Conservation (phyloP, 2,329 filamentous ascomycete genomes). For the Diaporthe helianthi region DNA sequence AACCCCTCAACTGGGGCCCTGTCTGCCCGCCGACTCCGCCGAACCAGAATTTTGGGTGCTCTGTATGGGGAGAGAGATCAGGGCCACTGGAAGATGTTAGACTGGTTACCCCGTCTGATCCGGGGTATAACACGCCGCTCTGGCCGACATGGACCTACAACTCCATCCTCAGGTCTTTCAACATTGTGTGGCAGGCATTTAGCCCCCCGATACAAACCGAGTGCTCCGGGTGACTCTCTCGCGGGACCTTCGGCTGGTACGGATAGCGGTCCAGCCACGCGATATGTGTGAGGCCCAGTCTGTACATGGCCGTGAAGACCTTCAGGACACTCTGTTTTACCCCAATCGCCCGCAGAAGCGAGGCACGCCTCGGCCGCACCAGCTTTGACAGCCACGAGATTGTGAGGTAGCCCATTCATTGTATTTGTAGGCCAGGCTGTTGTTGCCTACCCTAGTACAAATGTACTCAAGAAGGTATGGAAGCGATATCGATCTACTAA, state of each 20-base stretch:
- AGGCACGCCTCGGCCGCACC: background rate
- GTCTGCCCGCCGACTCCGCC: background rate
- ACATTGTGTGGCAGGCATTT: background rate
- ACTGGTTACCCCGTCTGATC: background rate
- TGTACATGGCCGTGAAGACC: background rate
- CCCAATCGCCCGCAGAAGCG: slow-evolving; percentile 15
- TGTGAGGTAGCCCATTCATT: slow-evolving; percentile 9
- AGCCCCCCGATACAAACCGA: background rate
- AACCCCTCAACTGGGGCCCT: background rate
- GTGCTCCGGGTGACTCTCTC: background rate
- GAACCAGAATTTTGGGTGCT: background rate
- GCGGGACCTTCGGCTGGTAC: background rate
- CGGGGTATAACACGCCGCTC: background rate
- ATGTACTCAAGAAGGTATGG: too few relatives aligned
- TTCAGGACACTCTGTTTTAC: background rate
- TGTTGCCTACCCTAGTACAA: too few relatives aligned
- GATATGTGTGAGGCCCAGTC: background rate
- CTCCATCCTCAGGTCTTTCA: background rate
- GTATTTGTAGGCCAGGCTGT: background rate
- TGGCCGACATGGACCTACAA: background rate
- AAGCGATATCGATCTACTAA: background rate
- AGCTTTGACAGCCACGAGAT: background rate
- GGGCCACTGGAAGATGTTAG: slow-evolving; percentile 1
- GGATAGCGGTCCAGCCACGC: too few relatives aligned
- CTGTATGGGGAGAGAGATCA: background rate